Evolutionary conservation across 345 rosid genomes (phyloP).

Genomic region (Aurinia saxatilis): DNA sequence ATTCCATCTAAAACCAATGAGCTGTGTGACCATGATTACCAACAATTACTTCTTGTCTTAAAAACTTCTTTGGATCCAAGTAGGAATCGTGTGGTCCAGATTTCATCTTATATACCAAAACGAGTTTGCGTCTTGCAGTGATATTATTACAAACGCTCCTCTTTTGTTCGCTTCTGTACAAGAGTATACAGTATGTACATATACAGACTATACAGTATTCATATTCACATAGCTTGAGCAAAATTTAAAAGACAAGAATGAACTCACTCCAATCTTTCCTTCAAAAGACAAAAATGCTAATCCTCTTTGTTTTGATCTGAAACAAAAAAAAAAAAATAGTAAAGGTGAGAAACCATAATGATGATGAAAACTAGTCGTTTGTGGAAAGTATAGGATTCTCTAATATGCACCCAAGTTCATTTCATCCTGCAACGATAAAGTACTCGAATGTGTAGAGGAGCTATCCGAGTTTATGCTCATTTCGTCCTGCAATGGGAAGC

Average conservation of each 20-base stretch:
- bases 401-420: constrained; percentile 19
- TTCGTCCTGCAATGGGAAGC: constrained; percentile 40
- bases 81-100: neutral
- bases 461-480: constrained; percentile 29
- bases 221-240: constrained; percentile 2
- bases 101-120: neutral
- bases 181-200: constrained; percentile 2
- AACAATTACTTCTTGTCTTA: neutral
- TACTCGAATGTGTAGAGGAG: constrained; percentile 24
- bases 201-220: neutral
- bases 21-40: neutral
- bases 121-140: constrained; percentile 1
- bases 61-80: neutral
- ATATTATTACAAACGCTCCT: neutral
- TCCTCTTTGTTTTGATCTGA: constrained; percentile 25
- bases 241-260: neutral
- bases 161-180: neutral
- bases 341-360: neutral
- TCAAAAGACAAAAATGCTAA: constrained; percentile 1
- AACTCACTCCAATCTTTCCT: neutral
- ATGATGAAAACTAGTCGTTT: neutral
- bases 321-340: neutral
- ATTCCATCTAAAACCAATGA: neutral
- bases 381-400: neutral
- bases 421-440: constrained; percentile 16